Evolutionary conservation across 257 asterid species (phyloP), one percentile per base, ranked within the genome.

Genomic region (Solanum sitiens): DNA sequence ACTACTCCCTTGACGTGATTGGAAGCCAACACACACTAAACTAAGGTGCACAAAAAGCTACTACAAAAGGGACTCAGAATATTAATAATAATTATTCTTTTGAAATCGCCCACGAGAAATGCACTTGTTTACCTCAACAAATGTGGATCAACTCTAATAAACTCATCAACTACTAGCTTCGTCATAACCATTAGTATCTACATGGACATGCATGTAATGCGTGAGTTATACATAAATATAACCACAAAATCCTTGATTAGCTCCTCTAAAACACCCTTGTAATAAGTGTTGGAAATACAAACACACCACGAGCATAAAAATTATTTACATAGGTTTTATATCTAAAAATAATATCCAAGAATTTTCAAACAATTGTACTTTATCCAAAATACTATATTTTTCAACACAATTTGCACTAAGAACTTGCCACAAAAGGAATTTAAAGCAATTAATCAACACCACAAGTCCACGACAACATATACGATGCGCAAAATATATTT

Each of bases 381-480:
- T 3, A 56, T 16, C 4, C 0, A 56, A 21, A 53, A 18, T 4
- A 56, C 65, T 40, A 40, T 56, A 56, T 20, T 39, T 50, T 7
- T 50, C 21, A 50, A 50, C 18, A 4, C 21, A 50, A 14, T 50
- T 5, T 15, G 18, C 61, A 1, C 21, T 50, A 4, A 50, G 8
- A 15, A 15, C 8, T 50, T 50, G 61, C 6, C 8, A 50, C 14
- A 50, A 50, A 56, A 2, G n/a, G 4, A 4, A 18, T 11, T 56
- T 2, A 56, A 18, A 53, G 8, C 8, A 15, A 53, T 16, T 16
- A 53, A 16, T 47, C 23, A 53, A 53, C 23, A 16, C 8, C 9
- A 53, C 0, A 21, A 6, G 21, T 2, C 23, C 8, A 15, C 3
- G 0, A 16, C 3, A 53, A 3, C 23, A 16, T 53, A 15, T 7